Base-by-base conservation (phyloP, 768 basidiomycete genomes). In the Podaxis carcinomalis region DNA sequence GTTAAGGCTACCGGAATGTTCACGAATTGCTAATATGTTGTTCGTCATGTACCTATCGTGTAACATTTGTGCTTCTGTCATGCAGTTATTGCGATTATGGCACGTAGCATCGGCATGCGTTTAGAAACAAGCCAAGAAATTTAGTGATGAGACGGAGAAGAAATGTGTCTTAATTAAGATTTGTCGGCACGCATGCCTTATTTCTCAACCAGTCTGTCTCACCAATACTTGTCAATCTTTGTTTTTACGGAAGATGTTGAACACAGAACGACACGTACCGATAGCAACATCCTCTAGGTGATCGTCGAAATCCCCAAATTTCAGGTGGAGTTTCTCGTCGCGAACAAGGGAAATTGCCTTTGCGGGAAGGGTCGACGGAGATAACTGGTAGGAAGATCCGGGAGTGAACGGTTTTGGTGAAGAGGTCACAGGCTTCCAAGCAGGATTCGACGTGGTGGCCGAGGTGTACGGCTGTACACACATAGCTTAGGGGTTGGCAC, bases 231-330 rank as follows among this genome's bases (percentile, higher is more conserved):
- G 28, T 54, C 5, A 51, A 47, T 16, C 16, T 13, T 39, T 19
- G 32, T 36, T 40, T 23, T 28, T 23, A 44, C n/a, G 56, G 42
- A 25, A 5, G 6, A 39, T 66, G 65, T 65, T 65, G 58, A 49
- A 61, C 65, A 21, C 66, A 35, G 68, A 66, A 57, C 32, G 63
- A 27, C 68, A 63, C 39, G 54, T 42, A 80, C 82, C 81, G 60
- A 84, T 81, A 4, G 76, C 81, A 51, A 86, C 85, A 70, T 91
- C 85, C 72, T 91, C 91, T 50, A 92, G 71, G 73, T 92, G 88
- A 65, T 92, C 91, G 61, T 93, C 91, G 63, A 92, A 92, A 70
- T 93, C 91, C 3, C 86, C 87, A 60, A 93, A 86, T 51, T 79
- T 75, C 60, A 78, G 73, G 59, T 88, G 85, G 56, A 78, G 70